These are phyloP conservation scores for Begonia fuchsioides DNA, from an alignment of 306 rosid genomes.

Conservation along the genomic window DNA sequence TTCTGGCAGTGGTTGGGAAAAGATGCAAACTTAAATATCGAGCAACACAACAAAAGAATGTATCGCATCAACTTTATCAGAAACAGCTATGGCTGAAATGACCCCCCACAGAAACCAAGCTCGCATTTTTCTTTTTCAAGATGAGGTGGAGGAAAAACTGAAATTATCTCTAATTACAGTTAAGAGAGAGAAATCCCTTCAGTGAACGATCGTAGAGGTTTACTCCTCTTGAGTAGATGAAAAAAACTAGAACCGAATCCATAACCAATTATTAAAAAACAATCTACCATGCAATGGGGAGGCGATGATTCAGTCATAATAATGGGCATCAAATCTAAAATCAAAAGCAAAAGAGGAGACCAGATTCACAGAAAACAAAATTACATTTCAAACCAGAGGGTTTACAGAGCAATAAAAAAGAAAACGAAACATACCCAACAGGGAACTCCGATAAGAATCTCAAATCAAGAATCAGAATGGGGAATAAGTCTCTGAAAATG, in stretches of 20 bases:
- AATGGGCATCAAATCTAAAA: too few species aligned
- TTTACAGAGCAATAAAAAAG: neutral
- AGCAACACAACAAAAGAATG: slow-evolving; percentile 19
- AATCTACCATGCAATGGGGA: neutral
- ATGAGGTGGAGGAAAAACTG: slow-evolving; percentile 14
- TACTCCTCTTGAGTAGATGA: neutral
- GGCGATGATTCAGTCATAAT: too few species aligned
- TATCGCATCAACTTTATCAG: slow-evolving; percentile 55
- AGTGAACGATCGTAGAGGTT: neutral
- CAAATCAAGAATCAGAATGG: slow-evolving; percentile 10
- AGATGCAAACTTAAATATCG: neutral
- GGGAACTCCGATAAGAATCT: slow-evolving; percentile 21
- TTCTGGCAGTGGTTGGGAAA: neutral
- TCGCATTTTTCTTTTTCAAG: too few species aligned
- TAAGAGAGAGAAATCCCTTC: neutral
- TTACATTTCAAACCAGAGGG: neutral
- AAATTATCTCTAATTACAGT: neutral
- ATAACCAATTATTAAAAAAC: neutral
- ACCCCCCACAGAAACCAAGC: slow-evolving; percentile 23
- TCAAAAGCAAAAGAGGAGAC: too few species aligned
- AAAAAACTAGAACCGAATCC: neutral
- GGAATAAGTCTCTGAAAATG: slow-evolving; percentile 24
- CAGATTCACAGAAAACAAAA: neutral
- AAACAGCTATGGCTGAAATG: slow-evolving; percentile 16
- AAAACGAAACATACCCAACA: slow-evolving; percentile 11